These are phyloP conservation scores for Spiraea crenata DNA, from an alignment of 331 rosid genomes.

Conservation along the genomic window DNA sequence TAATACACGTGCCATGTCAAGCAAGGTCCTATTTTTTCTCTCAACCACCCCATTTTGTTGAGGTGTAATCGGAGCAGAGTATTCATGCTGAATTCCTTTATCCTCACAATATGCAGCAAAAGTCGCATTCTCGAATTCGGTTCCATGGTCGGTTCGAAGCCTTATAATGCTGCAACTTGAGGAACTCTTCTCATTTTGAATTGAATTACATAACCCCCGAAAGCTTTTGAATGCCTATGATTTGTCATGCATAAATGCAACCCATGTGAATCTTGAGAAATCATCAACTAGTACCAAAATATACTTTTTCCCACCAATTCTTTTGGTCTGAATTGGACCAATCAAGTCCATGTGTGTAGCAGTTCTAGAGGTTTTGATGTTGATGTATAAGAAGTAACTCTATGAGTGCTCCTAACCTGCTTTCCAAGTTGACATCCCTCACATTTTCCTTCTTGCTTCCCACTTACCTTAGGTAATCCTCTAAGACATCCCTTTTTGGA, in stretches of 20 bases:
- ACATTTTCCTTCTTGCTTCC: background rate
- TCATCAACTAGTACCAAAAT: background rate
- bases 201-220: background rate
- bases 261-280: background rate
- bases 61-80: background rate
- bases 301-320: background rate
- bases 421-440: background rate
- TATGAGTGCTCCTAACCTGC: background rate
- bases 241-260: background rate
- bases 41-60: background rate
- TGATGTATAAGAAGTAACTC: rapidly evolving
- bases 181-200: background rate
- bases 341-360: background rate
- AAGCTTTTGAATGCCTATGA: background rate
- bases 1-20: background rate
- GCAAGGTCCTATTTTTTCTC: background rate
- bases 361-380: background rate
- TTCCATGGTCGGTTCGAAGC: background rate
- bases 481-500: background rate
- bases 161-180: background rate
- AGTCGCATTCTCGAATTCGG: background rate
- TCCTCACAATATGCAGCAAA: background rate
- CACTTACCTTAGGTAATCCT: background rate
- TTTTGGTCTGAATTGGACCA: rapidly evolving
- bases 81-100: background rate